Conservation (phyloP, 2,329 filamentous ascomycete genomes). For the Rutstroemia sp. region DNA sequence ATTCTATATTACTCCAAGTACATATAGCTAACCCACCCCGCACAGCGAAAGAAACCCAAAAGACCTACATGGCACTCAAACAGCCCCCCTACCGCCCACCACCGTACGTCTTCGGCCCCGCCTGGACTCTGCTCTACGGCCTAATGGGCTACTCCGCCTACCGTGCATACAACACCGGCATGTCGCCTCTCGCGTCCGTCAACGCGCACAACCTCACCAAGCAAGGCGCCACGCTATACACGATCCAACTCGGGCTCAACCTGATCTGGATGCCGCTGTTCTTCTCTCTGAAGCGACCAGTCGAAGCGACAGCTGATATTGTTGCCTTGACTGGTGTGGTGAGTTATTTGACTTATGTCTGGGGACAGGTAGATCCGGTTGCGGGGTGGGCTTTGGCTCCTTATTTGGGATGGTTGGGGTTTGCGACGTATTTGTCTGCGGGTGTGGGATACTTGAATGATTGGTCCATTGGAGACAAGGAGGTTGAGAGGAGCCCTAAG, state of each 20-base stretch:
- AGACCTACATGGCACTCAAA: slow-evolving; percentile 56
- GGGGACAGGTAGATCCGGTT: slow-evolving; percentile 64
- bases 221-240: slow-evolving; percentile 73
- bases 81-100: slow-evolving; percentile 60
- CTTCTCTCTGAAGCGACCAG: slow-evolving; percentile 68
- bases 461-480: slow-evolving; percentile 48
- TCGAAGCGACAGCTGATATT: slow-evolving; percentile 69
- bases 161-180: slow-evolving; percentile 60
- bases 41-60: slow-evolving; percentile 49
- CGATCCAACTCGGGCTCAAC: slow-evolving; percentile 78
- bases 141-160: slow-evolving; percentile 87
- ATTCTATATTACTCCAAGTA: neutral
- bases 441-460: slow-evolving; percentile 60
- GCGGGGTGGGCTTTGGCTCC: slow-evolving; percentile 71
- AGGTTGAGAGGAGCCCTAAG: slow-evolving; percentile 21
- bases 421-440: slow-evolving; percentile 77
- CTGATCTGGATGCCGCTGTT: slow-evolving; percentile 89
- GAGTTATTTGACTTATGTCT: slow-evolving; percentile 67
- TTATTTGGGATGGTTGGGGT: slow-evolving; percentile 80
- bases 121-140: slow-evolving; percentile 60
- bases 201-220: slow-evolving; percentile 38
- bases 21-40: neutral
- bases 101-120: slow-evolving; percentile 54
- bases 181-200: slow-evolving; percentile 38
- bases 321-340: slow-evolving; percentile 64